Conservation (phyloP, 768 basidiomycete species). For the Amanita phalloides region DNA sequence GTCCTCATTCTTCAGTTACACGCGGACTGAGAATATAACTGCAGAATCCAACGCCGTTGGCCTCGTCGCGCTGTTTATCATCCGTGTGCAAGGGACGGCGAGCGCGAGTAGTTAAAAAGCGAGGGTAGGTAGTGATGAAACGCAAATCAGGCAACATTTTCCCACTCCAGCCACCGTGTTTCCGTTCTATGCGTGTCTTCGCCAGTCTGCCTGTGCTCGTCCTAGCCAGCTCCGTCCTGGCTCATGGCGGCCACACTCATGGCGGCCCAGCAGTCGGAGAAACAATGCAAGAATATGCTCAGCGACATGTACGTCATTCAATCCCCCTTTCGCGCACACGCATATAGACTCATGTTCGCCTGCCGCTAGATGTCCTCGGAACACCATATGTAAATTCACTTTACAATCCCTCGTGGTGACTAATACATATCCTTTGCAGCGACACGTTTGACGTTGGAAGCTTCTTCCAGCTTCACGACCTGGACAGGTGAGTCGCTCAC, state of each 20-base stretch:
- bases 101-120: no score
- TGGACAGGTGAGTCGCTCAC: conserved; percentile 51
- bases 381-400: conserved; percentile 62
- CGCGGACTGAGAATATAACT: no score
- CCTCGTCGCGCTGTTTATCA: no score
- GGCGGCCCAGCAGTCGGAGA: conserved; percentile 40
- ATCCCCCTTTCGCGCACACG: neutral
- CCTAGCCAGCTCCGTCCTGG: conserved; percentile 19
- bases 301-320: conserved; percentile 69
- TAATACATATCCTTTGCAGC: conserved; percentile 24
- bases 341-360: conserved; percentile 3
- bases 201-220: conserved; percentile 30
- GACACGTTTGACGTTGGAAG: conserved; percentile 76
- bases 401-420: neutral
- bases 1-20: no score
- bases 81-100: no score
- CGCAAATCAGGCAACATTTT: neutral
- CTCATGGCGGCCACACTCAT: conserved; percentile 56
- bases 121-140: no score
- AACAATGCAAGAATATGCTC: conserved; percentile 74
- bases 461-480: conserved; percentile 94
- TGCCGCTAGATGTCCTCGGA: conserved; percentile 70
- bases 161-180: neutral
- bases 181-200: conserved; percentile 42
- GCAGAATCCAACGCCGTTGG: no score